A percentile compares a stretch with the other conserved stretches of the same genome.
These are phyloP conservation scores for Aspergillus novofumigatus DNA, from an alignment of 2,329 filamentous ascomycete species.

Conservation along the genomic window DNA sequence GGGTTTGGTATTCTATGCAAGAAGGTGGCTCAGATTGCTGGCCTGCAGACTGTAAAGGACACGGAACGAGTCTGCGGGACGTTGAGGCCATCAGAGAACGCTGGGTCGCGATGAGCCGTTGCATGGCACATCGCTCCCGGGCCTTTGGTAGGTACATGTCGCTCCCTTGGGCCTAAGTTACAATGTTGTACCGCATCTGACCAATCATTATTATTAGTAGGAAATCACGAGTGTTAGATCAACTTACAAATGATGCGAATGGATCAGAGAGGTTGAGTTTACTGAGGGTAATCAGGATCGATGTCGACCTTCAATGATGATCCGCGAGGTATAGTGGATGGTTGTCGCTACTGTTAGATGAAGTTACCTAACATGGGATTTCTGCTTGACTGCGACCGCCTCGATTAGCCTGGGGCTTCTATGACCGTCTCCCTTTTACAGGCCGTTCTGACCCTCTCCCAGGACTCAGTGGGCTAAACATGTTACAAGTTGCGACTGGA, in stretches of 20 bases:
- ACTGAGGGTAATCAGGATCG: neutral
- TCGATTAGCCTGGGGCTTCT: neutral
- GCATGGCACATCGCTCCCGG: neutral
- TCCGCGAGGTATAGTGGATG: neutral
- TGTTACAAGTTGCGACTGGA: neutral
- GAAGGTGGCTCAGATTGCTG: neutral
- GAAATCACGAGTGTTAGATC: neutral
- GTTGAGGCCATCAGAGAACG: neutral
- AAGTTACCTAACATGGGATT: neutral
- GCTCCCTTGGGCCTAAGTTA: neutral
- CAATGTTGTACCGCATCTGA: neutral
- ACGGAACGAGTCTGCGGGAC: neutral
- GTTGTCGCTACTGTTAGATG: neutral
- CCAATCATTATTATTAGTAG: too few species aligned
- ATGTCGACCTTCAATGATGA: neutral
- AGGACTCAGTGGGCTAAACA: neutral
- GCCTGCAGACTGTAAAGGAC: neutral
- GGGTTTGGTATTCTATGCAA: conserved; percentile 1
- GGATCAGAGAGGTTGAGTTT: neutral
- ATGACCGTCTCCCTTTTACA: neutral
- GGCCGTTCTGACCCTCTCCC: neutral
- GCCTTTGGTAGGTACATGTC: neutral
- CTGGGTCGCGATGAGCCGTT: neutral
- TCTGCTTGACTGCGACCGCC: neutral
- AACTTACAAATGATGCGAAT: neutral